These are phyloP conservation scores for Nicotiana sylvestris DNA, from an alignment of 257 asterid genomes.

Conservation along the genomic window DNA sequence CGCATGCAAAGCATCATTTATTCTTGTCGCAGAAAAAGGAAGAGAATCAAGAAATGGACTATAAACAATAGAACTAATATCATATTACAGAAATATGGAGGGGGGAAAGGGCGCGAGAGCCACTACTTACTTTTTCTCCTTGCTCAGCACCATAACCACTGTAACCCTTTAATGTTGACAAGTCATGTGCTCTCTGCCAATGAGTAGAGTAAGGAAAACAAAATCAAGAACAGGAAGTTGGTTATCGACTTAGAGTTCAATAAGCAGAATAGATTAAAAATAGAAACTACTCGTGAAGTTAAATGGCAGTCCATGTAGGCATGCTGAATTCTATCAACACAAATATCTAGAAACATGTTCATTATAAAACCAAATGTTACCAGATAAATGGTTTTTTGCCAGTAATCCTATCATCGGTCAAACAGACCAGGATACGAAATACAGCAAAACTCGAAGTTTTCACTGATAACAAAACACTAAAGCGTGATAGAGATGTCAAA, in stretches of 20 bases:
- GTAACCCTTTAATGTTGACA: slow-evolving; percentile 85
- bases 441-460: background rate
- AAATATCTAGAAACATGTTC: background rate
- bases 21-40: slow-evolving; percentile 2
- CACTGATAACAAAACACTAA: background rate
- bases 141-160: slow-evolving; percentile 98
- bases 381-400: background rate
- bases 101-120: background rate
- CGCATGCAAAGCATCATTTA: background rate
- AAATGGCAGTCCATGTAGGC: background rate
- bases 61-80: background rate
- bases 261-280: background rate
- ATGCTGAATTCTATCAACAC: background rate
- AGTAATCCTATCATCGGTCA: background rate
- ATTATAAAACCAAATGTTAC: background rate
- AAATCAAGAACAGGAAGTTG: slow-evolving; percentile 9
- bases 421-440: background rate
- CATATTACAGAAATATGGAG: background rate
- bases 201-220: slow-evolving; percentile 10
- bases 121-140: slow-evolving; percentile 74
- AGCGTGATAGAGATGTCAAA: background rate
- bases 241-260: background rate
- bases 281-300: background rate
- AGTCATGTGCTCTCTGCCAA: slow-evolving; percentile 58
- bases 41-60: slow-evolving; percentile 9